phyloP scores from a whole-genome alignment of 2,329 filamentous ascomycete genomes.

The Epichloe baconii region DNA sequence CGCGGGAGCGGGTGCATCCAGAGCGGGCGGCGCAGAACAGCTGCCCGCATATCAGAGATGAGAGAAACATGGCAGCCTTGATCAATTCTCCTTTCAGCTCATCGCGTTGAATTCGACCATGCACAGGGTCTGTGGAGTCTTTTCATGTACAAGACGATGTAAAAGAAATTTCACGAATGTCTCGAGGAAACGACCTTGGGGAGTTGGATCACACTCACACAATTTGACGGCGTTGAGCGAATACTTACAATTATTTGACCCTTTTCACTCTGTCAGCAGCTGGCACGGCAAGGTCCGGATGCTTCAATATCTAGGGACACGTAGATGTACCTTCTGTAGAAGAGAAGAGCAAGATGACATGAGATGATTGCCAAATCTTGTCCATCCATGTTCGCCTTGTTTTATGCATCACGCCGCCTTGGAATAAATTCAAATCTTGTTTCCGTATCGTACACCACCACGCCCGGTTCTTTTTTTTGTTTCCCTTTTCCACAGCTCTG shows the following conservation, averaged over 20 bases:
- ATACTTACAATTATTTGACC: neutral
- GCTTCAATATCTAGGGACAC: too few relatives aligned
- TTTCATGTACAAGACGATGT: neutral
- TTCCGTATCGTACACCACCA: too few relatives aligned
- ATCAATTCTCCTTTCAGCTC: neutral
- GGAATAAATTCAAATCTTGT: too few relatives aligned
- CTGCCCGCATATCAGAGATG: slow-evolving; percentile 27
- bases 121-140: neutral
- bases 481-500: too few relatives aligned
- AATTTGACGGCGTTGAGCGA: neutral
- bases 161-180: neutral
- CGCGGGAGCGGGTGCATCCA: slow-evolving; percentile 14
- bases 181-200: neutral
- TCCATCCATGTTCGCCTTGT: too few relatives aligned
- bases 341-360: too few relatives aligned
- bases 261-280: neutral
- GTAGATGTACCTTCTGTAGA: too few relatives aligned
- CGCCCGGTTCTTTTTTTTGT: too few relatives aligned
- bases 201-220: neutral
- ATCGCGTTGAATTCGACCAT: neutral
- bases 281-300: neutral
- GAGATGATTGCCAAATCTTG: too few relatives aligned
- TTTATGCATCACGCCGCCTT: too few relatives aligned
- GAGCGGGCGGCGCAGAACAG: slow-evolving; percentile 15
- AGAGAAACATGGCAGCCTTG: slow-evolving; percentile 4